These are phyloP conservation scores for Barnettozyma californica DNA, from an alignment of 805 yeast genomes.

Conservation along the genomic window DNA sequence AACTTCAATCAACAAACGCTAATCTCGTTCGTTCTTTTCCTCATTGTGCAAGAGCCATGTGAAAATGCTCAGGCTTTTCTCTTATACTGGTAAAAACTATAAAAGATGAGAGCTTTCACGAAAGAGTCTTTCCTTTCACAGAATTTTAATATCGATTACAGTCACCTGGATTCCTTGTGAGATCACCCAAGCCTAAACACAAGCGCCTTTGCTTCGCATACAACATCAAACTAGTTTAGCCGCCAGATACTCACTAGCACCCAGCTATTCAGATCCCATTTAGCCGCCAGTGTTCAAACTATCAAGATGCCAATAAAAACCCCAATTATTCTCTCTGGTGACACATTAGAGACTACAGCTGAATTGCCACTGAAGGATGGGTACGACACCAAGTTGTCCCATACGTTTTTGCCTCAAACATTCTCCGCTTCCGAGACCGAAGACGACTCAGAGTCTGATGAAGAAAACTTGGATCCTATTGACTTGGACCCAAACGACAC, in stretches of 20 bases:
- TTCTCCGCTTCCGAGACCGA: conserved; percentile 23
- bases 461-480: conserved; percentile 15
- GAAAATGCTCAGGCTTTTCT: neutral
- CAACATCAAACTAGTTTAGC: neutral
- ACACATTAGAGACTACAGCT: neutral
- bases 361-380: conserved; percentile 4
- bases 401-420: conserved; percentile 14
- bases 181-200: neutral
- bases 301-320: conserved; percentile 9
- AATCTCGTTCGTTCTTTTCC: conserved; percentile 1
- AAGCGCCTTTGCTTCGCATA: neutral
- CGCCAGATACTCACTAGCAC: neutral
- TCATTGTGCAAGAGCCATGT: neutral
- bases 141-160: neutral
- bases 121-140: neutral
- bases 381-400: conserved; percentile 12
- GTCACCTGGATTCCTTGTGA: neutral
- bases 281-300: conserved; percentile 7
- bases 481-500: conserved; percentile 16
- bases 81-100: neutral
- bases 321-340: conserved; percentile 7
- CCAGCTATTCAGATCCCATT: conserved; percentile 1
- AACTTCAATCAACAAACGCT: neutral
- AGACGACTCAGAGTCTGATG: conserved; percentile 19
- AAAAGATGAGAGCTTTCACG: conserved; percentile 2